Base-by-base conservation (phyloP, 192 early-diverging fungal species). In the Dispira parvispora region DNA sequence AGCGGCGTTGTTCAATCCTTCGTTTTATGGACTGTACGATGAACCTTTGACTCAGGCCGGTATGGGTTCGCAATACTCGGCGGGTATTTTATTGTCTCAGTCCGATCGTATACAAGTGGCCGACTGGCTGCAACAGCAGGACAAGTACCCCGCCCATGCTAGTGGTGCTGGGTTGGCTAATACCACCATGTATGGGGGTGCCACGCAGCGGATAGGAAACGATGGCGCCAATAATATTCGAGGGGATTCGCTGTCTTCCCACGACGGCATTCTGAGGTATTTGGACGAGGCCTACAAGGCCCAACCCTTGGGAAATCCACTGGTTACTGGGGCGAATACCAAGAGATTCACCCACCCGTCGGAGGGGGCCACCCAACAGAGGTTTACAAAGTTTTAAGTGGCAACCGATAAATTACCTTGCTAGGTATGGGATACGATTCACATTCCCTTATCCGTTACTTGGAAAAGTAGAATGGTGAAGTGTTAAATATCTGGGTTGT, bases 281-380 rank as follows among this genome's bases (percentile, higher is more conserved):
- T 25, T 53, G 20, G 52, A 53, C 52, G 52, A 53, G n/a, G 26
- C 26, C 52, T 53, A 53, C 20, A 53, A 53, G 52, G n/a, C 52
- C 52, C 52, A 53, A 8, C 52, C 52, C 52, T n/a, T n/a, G n/a
- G n/a, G n/a, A n/a, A n/a, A n/a, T n/a, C n/a, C n/a, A n/a, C n/a
- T n/a, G n/a, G n/a, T n/a, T n/a, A n/a, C n/a, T n/a, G n/a, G n/a
- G n/a, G n/a, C n/a, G n/a, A n/a, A n/a, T n/a, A n/a, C n/a, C n/a
- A n/a, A n/a, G n/a, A n/a, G n/a, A n/a, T n/a, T n/a, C n/a, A n/a
- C n/a, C n/a, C n/a, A n/a, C n/a, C n/a, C n/a, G n/a, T n/a, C n/a
- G n/a, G n/a, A n/a, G n/a, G n/a, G n/a, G n/a, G n/a, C n/a, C n/a
- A n/a, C n/a, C n/a, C n/a, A n/a, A n/a, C n/a, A n/a, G n/a, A n/a